These are phyloP conservation scores for Eutypa lata DNA, from an alignment of 2,329 filamentous ascomycete species.

Conservation along the genomic window DNA sequence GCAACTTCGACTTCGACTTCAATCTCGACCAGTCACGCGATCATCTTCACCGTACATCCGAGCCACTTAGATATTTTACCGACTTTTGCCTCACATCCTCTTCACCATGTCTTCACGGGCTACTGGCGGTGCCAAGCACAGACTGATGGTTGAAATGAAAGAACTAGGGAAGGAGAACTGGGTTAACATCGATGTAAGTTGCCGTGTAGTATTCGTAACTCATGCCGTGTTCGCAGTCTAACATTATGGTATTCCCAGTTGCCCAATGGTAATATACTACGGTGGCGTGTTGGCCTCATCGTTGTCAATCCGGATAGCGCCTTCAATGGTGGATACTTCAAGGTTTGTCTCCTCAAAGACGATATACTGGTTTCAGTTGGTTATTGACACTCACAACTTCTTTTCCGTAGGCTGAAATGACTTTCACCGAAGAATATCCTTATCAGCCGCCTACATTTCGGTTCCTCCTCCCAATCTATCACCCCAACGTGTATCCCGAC, in stretches of 20 bases:
- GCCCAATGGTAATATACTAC: conserved; percentile 77
- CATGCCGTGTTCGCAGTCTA: neutral
- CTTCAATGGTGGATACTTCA: conserved; percentile 92
- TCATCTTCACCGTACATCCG: neutral
- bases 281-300: conserved; percentile 85
- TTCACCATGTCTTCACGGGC: conserved; percentile 24
- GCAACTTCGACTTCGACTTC: neutral
- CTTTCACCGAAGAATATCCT: conserved; percentile 84
- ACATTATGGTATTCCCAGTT: conserved; percentile 45
- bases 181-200: conserved; percentile 79
- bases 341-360: conserved; percentile 37
- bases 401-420: conserved; percentile 67
- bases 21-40: neutral
- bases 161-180: conserved; percentile 84
- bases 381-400: neutral
- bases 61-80: neutral
- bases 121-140: conserved; percentile 61
- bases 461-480: conserved; percentile 75
- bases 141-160: conserved; percentile 86
- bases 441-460: conserved; percentile 86
- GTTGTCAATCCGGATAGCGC: conserved; percentile 88
- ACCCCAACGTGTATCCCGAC: conserved; percentile 91
- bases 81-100: neutral
- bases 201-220: neutral
- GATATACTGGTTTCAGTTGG: neutral